Evolutionary conservation across 192 early-diverging fungal genomes (phyloP).

Genomic region (Gaertneriomyces semiglobifer): DNA sequence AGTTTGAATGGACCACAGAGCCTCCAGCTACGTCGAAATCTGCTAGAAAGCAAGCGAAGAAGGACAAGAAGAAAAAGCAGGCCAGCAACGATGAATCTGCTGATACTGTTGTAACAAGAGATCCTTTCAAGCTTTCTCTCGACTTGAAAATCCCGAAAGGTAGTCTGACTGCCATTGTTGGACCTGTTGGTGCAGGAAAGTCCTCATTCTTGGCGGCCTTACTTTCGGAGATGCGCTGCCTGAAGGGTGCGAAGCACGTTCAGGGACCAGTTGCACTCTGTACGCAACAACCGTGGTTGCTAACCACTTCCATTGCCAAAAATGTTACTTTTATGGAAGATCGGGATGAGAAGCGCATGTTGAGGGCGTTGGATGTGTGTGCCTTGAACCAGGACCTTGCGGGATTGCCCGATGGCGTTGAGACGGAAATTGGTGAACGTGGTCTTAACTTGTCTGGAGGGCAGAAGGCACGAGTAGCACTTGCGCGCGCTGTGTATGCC

Average conservation of each 20-base stretch:
- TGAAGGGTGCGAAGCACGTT: conserved; percentile 36
- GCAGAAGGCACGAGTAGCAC: conserved; percentile 69
- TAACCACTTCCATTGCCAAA: conserved; percentile 27
- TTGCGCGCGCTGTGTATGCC: conserved; percentile 63
- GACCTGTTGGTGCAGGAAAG: conserved; percentile 59
- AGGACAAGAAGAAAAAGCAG: too few relatives aligned
- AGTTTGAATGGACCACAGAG: too few relatives aligned
- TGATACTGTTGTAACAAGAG: too few relatives aligned
- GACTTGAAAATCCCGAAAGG: conserved; percentile 41
- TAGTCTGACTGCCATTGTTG: conserved; percentile 57
- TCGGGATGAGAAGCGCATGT: conserved; percentile 14
- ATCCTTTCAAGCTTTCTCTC: neutral
- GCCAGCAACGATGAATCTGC: too few relatives aligned
- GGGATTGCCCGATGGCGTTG: conserved; percentile 31
- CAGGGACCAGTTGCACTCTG: conserved; percentile 55
- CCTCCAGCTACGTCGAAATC: too few relatives aligned
- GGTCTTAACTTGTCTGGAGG: conserved; percentile 92
- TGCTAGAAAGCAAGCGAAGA: too few relatives aligned
- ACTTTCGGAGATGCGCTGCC: conserved; percentile 57
- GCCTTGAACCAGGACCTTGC: conserved; percentile 36
- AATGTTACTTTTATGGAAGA: conserved; percentile 38
- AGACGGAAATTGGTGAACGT: conserved; percentile 59
- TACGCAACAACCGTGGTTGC: conserved; percentile 39
- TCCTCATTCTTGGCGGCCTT: conserved; percentile 54
- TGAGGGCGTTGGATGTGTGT: conserved; percentile 12